Evolutionary conservation across 1,284 basidiomycete genomes (phyloP).

Genomic region (Irpex sp.): DNA sequence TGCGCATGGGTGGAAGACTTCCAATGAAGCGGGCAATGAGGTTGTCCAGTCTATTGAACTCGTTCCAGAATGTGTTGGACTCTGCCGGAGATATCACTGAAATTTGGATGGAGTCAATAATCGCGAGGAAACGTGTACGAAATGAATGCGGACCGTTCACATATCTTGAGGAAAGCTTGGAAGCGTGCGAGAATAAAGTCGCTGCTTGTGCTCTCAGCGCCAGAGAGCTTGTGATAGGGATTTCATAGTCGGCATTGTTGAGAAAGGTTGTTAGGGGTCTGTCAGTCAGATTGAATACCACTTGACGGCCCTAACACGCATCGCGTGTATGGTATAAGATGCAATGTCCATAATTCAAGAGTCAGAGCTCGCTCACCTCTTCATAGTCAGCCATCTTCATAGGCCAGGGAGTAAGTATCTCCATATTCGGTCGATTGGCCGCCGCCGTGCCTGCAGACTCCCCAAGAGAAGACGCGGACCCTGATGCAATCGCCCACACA

Average conservation of each 20-base stretch:
- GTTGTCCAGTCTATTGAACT: constrained; percentile 19
- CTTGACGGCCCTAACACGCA: constrained; percentile 13
- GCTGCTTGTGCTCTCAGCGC: constrained; percentile 35
- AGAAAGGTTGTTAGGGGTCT: constrained; percentile 27
- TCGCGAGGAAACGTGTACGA: background rate
- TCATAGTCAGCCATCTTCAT: constrained; percentile 31
- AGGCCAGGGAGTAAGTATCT: constrained; percentile 41
- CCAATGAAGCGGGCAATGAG: constrained; percentile 22
- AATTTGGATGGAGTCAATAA: background rate
- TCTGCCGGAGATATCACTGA: constrained; percentile 16
- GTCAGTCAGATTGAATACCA: constrained; percentile 15
- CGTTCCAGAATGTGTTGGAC: constrained; percentile 17
- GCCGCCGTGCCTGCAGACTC: constrained; percentile 14
- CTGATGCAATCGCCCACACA: constrained; percentile 38
- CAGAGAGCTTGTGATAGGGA: constrained; percentile 17
- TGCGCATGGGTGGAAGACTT: constrained; percentile 17
- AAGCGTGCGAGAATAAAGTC: constrained; percentile 34
- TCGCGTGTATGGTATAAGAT: too few species aligned
- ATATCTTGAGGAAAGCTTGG: constrained; percentile 23
- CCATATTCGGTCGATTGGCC: constrained; percentile 24
- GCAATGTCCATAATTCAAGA: background rate
- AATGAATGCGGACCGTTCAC: constrained; percentile 16
- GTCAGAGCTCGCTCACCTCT: constrained; percentile 17
- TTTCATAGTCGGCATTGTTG: constrained; percentile 14
- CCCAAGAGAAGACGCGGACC: constrained; percentile 28